Conservation (phyloP, 768 basidiomycete genomes). For the Mycena albidolilacea region DNA sequence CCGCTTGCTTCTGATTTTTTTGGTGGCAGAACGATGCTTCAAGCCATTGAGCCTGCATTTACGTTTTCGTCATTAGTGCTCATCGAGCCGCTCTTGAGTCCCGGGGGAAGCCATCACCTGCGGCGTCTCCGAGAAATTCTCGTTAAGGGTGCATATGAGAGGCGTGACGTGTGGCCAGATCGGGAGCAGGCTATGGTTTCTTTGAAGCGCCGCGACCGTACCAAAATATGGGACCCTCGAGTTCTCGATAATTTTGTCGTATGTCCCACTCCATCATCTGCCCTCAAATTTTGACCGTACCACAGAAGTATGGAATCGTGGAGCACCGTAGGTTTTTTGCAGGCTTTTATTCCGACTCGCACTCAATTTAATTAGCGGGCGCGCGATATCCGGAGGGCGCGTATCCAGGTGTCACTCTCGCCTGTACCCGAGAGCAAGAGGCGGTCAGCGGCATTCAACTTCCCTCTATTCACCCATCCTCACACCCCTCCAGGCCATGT, state of each 20-base stretch:
- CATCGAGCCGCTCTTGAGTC: conserved; percentile 76
- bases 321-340: conserved; percentile 50
- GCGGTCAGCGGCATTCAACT: conserved; percentile 55
- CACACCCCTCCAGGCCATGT: conserved; percentile 67
- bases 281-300: background rate
- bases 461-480: conserved; percentile 10
- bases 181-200: conserved; percentile 56
- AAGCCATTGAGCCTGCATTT: conserved; percentile 60
- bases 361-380: conserved; percentile 25
- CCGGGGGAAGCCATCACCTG: conserved; percentile 61
- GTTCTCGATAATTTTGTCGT: conserved; percentile 71
- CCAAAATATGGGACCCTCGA: conserved; percentile 65
- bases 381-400: conserved; percentile 43
- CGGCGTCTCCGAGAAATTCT: conserved; percentile 57
- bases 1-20: conserved; percentile 17
- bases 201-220: conserved; percentile 53
- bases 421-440: conserved; percentile 76
- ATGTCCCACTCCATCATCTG: conserved; percentile 39
- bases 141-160: conserved; percentile 62
- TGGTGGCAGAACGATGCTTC: conserved; percentile 64
- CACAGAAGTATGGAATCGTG: conserved; percentile 64
- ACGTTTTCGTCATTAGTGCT: conserved; percentile 69
- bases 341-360: background rate
- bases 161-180: conserved; percentile 68
- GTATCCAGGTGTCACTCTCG: conserved; percentile 63